phyloP scores from a whole-genome alignment of 306 rosid species.

The Cyamopsis tetragonoloba region DNA sequence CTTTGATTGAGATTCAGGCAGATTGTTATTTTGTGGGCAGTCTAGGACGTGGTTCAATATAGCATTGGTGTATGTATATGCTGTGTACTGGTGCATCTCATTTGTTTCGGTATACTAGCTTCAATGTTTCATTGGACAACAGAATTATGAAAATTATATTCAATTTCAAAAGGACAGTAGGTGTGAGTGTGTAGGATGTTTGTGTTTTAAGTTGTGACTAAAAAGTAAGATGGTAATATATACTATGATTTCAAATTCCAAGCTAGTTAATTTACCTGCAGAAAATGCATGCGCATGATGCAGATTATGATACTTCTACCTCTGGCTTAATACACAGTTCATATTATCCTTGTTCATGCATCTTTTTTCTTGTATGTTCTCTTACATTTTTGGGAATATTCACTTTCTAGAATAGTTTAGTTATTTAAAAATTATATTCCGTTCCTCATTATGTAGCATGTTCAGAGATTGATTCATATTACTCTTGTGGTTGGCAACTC shows the following conservation, averaged over 20 bases:
- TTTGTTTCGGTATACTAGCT: background rate
- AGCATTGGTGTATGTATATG: background rate
- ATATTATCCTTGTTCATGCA: background rate
- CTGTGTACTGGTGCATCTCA: background rate
- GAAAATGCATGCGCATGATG: background rate
- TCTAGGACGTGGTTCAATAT: background rate
- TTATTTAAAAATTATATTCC: background rate
- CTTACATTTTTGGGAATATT: background rate
- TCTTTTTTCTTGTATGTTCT: background rate
- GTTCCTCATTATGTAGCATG: conserved; percentile 4
- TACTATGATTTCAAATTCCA: background rate
- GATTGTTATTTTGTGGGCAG: background rate
- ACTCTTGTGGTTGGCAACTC: conserved; percentile 13
- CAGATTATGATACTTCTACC: background rate
- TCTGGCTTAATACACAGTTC: background rate
- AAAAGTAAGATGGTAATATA: background rate
- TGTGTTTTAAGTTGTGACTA: background rate
- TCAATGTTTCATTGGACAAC: background rate
- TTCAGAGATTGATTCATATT: conserved; percentile 5
- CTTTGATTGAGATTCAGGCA: background rate
- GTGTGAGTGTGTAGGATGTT: background rate
- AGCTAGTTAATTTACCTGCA: background rate
- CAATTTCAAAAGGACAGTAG: background rate
- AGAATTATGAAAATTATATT: background rate
- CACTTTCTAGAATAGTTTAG: background rate